A percentile compares a stretch with the other conserved stretches of the same genome.
These are phyloP conservation scores for Lipomyces mesembrius DNA, from an alignment of 805 yeast species.

Conservation along the genomic window DNA sequence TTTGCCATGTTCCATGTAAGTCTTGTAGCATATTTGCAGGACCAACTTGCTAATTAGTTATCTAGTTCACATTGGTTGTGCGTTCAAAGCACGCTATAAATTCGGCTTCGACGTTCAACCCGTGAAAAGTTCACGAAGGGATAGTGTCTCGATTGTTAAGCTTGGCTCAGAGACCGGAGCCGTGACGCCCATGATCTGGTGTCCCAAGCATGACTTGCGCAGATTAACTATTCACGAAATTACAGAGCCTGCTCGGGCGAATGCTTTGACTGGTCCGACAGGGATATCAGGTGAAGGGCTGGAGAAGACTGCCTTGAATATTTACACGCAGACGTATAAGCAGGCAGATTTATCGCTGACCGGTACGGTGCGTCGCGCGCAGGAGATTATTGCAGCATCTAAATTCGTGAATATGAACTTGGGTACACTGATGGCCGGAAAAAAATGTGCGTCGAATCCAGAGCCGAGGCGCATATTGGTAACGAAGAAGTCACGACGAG, in stretches of 20 bases:
- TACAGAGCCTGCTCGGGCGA: constrained; percentile 30
- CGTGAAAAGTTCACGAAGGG: constrained; percentile 40
- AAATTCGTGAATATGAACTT: constrained; percentile 7
- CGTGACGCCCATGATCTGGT: constrained; percentile 44
- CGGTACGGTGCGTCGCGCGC: constrained; percentile 33
- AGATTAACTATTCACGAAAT: constrained; percentile 36
- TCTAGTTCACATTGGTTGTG: constrained; percentile 62
- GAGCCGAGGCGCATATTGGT: neutral
- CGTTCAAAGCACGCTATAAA: constrained; percentile 52
- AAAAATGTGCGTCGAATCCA: neutral
- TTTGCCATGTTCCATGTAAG: constrained; percentile 48
- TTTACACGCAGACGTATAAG: constrained; percentile 42
- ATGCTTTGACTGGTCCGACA: constrained; percentile 4
- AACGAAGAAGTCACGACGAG: neutral
- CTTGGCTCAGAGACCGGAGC: constrained; percentile 38
- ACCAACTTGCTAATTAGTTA: neutral
- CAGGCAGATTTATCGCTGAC: constrained; percentile 34
- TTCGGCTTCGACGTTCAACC: constrained; percentile 59
- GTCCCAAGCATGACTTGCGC: constrained; percentile 41
- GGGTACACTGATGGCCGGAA: neutral
- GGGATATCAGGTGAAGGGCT: constrained; percentile 18
- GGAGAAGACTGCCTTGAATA: constrained; percentile 43
- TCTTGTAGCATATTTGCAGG: neutral
- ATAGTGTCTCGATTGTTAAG: constrained; percentile 35
- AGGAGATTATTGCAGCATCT: constrained; percentile 19